A percentile compares a stretch with the other conserved stretches of the same genome.
Evolutionary conservation across 805 yeast species (phyloP).

Genomic region (Suhomyces faveliae): DNA sequence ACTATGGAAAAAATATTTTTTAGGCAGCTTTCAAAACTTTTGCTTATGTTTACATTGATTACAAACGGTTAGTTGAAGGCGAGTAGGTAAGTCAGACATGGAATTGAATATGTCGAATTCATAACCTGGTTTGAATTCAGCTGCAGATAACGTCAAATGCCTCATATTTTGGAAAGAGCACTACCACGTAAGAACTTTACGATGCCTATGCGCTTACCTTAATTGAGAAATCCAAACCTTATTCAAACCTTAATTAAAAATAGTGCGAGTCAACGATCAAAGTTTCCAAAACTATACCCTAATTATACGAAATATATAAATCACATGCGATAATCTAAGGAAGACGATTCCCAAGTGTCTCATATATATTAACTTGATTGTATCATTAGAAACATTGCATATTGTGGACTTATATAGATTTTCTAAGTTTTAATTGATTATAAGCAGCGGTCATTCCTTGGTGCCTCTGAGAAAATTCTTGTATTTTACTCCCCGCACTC

Average conservation of each 20-base stretch:
- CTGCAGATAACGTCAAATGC: not conserved
- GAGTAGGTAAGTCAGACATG: not conserved
- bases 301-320: not conserved
- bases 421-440: no score
- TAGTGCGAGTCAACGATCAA: not conserved
- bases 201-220: not conserved
- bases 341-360: no score
- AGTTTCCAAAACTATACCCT: not conserved
- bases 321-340: no score
- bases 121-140: not conserved
- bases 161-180: not conserved
- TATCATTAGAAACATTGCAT: not conserved
- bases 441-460: no score
- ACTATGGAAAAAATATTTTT: not conserved
- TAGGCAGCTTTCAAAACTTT: not conserved
- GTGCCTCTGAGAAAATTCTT: no score
- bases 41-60: not conserved
- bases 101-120: not conserved
- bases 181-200: not conserved
- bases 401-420: no score
- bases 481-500: no score
- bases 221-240: not conserved
- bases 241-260: not conserved
- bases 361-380: no score
- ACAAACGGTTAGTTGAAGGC: not conserved